These are phyloP conservation scores for Cladophialophora carrionii DNA, from an alignment of 2,329 filamentous ascomycete genomes.

Conservation along the genomic window DNA sequence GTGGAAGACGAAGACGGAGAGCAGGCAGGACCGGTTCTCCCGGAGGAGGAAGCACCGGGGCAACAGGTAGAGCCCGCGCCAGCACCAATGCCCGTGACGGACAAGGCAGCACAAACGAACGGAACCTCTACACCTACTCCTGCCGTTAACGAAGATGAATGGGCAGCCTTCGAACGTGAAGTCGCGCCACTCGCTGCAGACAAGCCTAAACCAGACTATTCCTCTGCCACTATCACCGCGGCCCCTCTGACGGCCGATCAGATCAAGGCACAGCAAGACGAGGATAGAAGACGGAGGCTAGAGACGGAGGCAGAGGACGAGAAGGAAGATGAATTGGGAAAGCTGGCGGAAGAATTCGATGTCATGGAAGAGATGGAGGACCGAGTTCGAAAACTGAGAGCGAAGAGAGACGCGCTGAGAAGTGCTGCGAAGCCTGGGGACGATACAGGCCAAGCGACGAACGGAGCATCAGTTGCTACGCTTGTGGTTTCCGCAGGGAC, in stretches of 20 bases:
- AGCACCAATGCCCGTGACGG: background rate
- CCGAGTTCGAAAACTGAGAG: constrained; percentile 68
- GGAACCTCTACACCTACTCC: constrained; percentile 24
- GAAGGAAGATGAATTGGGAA: constrained; percentile 73
- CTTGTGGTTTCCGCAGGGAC: constrained; percentile 26
- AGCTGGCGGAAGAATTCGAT: constrained; percentile 76
- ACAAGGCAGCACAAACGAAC: constrained; percentile 12
- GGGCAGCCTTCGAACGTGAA: constrained; percentile 85
- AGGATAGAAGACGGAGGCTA: constrained; percentile 53
- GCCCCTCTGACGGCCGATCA: constrained; percentile 69
- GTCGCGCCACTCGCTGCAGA: constrained; percentile 59
- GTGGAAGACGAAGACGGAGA: constrained; percentile 24
- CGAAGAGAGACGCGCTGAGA: constrained; percentile 70
- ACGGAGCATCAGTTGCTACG: constrained; percentile 39
- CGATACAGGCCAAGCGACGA: constrained; percentile 36
- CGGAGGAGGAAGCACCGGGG: background rate
- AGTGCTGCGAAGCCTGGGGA: constrained; percentile 41
- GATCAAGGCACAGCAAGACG: constrained; percentile 58
- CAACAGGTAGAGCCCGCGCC: background rate
- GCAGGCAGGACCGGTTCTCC: constrained; percentile 4
- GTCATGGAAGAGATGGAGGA: constrained; percentile 80
- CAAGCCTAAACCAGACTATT: constrained; percentile 34
- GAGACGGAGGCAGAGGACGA: constrained; percentile 67
- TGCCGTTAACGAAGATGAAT: constrained; percentile 73
- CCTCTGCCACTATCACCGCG: constrained; percentile 67